Conservation (phyloP, 2,329 filamentous ascomycete genomes). For the Arthrobotrys pseudoclavata region DNA sequence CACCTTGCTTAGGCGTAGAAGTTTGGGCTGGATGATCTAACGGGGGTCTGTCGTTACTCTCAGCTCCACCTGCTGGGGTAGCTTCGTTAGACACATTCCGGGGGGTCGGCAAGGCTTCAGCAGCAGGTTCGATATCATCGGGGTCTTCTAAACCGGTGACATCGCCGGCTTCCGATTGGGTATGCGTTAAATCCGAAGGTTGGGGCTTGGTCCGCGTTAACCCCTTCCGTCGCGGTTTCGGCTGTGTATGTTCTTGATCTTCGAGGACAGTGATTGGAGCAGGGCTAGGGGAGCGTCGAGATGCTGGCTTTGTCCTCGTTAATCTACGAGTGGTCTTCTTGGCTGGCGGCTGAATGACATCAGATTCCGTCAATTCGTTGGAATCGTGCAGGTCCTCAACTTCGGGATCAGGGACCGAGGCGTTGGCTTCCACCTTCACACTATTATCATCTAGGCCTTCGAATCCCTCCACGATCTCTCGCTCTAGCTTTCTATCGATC, state of each 20-base stretch:
- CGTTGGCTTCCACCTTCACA: constrained; percentile 68
- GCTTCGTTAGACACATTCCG: not conserved
- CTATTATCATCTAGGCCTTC: constrained; percentile 65
- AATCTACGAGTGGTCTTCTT: constrained; percentile 68
- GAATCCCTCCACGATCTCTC: constrained; percentile 73
- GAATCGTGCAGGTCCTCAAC: constrained; percentile 60
- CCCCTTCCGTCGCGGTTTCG: constrained; percentile 27
- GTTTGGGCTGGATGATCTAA: not conserved
- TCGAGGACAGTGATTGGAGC: constrained; percentile 53
- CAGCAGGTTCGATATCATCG: not conserved
- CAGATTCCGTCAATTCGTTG: constrained; percentile 62
- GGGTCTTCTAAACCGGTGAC: not conserved
- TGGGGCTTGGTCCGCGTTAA: constrained; percentile 21
- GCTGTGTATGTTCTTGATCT: constrained; percentile 17
- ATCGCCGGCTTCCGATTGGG: not conserved
- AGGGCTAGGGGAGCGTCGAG: constrained; percentile 60
- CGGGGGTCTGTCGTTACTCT: not conserved
- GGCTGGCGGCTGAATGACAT: constrained; percentile 69
- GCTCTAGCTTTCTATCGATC: constrained; percentile 76
- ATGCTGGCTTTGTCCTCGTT: constrained; percentile 67
- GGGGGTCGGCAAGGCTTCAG: not conserved
- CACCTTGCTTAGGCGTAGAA: not conserved
- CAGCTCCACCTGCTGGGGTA: not conserved
- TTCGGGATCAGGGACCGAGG: constrained; percentile 63
- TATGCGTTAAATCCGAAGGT: not conserved